These are phyloP conservation scores for Gloeopeniophorella convolvens DNA, from an alignment of 768 basidiomycete species.

Conservation along the genomic window DNA sequence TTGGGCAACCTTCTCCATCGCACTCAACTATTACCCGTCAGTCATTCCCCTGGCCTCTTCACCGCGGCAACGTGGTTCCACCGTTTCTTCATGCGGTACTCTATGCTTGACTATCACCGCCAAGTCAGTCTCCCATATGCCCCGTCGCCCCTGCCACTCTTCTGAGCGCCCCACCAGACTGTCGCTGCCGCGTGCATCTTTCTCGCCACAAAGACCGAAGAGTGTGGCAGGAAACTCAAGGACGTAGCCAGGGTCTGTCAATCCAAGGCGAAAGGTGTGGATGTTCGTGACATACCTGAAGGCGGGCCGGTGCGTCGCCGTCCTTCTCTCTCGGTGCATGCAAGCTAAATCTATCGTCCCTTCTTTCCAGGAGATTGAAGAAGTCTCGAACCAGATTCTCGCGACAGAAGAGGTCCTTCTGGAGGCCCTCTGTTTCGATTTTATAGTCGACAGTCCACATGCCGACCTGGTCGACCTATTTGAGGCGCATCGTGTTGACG, in stretches of 20 bases:
- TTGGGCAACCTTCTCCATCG: constrained; percentile 14
- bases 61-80: constrained; percentile 90
- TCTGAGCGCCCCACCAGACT: constrained; percentile 46
- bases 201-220: constrained; percentile 87
- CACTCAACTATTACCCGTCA: constrained; percentile 28
- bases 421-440: constrained; percentile 83
- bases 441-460: constrained; percentile 72
- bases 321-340: neutral
- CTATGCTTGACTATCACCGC: constrained; percentile 75
- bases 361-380: constrained; percentile 59
- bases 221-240: constrained; percentile 80
- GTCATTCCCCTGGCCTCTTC: constrained; percentile 75
- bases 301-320: constrained; percentile 54
- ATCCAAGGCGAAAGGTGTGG: constrained; percentile 54
- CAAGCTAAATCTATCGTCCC: neutral
- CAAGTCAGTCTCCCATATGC: constrained; percentile 42
- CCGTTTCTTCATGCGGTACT: constrained; percentile 83
- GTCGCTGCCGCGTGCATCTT: constrained; percentile 84
- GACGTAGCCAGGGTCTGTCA: constrained; percentile 74
- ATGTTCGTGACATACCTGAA: constrained; percentile 48
- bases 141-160: neutral
- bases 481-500: constrained; percentile 43
- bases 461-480: constrained; percentile 69
- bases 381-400: constrained; percentile 61
- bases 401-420: constrained; percentile 72